Evolutionary conservation across 139 green algal species (phyloP), one percentile per base, ranked within the genome.

Genomic region (Diplosphaera chodatii): DNA sequence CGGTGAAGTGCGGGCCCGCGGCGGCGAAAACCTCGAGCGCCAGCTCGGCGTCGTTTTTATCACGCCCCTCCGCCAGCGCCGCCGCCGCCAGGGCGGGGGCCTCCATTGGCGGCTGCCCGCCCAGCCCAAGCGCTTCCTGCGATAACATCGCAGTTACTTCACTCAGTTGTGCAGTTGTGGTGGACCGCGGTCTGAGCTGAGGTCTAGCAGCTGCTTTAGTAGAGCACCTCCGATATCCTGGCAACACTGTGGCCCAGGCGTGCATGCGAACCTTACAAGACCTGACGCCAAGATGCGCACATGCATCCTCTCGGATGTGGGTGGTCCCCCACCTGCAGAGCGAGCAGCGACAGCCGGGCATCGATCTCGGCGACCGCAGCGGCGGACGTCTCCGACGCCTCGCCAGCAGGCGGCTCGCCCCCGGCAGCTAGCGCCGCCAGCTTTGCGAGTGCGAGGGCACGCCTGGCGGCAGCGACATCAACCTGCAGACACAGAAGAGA

Each of bases 91-190:
- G 66, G 4, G 66, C 34, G 4, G 30, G 65, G 23, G 66, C 25
- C 18, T 21, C 32, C 40, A 65, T 34, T 8, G 67, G 67, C 27
- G 22, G 32, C 28, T 64, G 13, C 4, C 62, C 22, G 6, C n/a
- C 40, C 4, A 72, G 40, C 4, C 40, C 67, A 27, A 72, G 67
- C 40, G 18, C 20, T 27, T 64, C 27, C 40, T 72, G 67, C 23
- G 59, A 23, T 4, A 27, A 1, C 66, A 63, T 33, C 5, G 25
- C 48, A 59, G 48, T 59, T n/a, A n/a, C n/a, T n/a, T n/a, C n/a
- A n/a, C n/a, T n/a, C n/a, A n/a, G n/a, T n/a, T n/a, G n/a, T n/a
- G n/a, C n/a, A n/a, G n/a, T n/a, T n/a, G n/a, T n/a, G n/a, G n/a
- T n/a, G n/a, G n/a, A n/a, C n/a, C n/a, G n/a, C n/a, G n/a, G n/a